These are phyloP conservation scores for Chaetomium tenue DNA, from an alignment of 495 filamentous ascomycete species.

Conservation along the genomic window DNA sequence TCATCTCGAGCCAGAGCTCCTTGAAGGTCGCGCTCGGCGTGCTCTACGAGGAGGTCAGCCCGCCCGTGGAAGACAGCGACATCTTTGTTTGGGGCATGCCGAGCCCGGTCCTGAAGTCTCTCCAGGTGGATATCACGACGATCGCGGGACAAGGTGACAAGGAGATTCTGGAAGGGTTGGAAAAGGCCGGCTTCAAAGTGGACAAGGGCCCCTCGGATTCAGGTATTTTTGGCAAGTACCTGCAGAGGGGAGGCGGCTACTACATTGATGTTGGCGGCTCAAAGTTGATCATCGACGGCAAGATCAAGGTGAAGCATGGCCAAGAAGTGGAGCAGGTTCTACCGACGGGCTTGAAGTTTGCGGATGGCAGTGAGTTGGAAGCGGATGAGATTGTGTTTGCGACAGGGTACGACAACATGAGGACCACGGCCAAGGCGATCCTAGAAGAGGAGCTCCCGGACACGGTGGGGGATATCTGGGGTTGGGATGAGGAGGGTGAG, in stretches of 20 bases:
- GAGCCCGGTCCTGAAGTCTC: constrained; percentile 56
- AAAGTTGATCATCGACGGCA: constrained; percentile 70
- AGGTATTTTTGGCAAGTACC: constrained; percentile 72
- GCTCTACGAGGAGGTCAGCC: constrained; percentile 63
- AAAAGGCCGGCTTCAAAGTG: constrained; percentile 64
- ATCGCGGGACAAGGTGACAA: constrained; percentile 52
- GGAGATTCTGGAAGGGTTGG: constrained; percentile 57
- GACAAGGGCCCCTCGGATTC: constrained; percentile 64
- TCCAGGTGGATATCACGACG: constrained; percentile 52
- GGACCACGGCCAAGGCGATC: constrained; percentile 57
- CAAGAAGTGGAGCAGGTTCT: constrained; percentile 62
- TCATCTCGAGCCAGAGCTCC: constrained; percentile 56
- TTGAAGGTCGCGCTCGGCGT: constrained; percentile 53
- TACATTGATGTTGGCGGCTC: constrained; percentile 80
- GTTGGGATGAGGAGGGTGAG: constrained; percentile 75
- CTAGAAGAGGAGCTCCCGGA: constrained; percentile 71
- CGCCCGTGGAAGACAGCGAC: constrained; percentile 62
- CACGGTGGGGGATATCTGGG: constrained; percentile 70
- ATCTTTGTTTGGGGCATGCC: constrained; percentile 56
- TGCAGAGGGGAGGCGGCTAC: constrained; percentile 73
- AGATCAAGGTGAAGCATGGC: constrained; percentile 73
- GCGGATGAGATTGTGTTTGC: constrained; percentile 83
- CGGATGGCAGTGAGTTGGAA: constrained; percentile 63
- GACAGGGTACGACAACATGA: constrained; percentile 83
- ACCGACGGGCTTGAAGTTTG: constrained; percentile 59